Evolutionary conservation across 352 stramenopile species (phyloP), one percentile per base, ranked within the genome.

Genomic region (Aphanomyces invadans): DNA sequence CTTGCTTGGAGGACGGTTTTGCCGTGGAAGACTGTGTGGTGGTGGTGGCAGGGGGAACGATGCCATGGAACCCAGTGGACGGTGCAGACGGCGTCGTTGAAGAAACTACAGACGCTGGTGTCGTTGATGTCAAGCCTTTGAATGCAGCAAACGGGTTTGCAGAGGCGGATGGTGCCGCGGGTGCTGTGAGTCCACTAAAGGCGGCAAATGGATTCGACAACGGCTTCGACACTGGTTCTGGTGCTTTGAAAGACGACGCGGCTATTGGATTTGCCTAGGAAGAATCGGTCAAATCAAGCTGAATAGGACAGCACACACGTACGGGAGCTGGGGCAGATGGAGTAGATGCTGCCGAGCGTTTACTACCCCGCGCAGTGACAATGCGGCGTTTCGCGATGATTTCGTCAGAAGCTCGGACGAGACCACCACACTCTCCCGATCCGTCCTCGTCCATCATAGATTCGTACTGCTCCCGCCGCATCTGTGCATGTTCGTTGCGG

Each of bases 401-500:
- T 10, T 81, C 76, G 0, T 92, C 79, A 21, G 77, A 78, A n/a
- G 84, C 86, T 38, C 84, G 81, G 52, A 83, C 69, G 71, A 92
- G 90, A 39, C 86, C 81, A 38, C 55, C 38, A 32, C 75, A 80
- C 39, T 83, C 78, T 54, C 76, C 81, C 7, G 77, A 77, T 60
- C 82, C 73, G 39, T 69, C 68, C n/a, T 72, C 73, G 45, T 86
- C 76, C 11, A 71, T 70, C 1, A 36, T 49, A 9, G 79, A 80
- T 56, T 92, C 86, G 74, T 88, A 92, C 38, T 95, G 83, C 69
- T 95, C 86, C 33, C 84, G 83, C 69, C 86, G 82, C 76, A 92
- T 87, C 73, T 95, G 86, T 7, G 79, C 81, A 66, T 89, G 88
- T 71, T 92, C 86, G 69, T 79, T 95, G 31, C 81, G 83, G 66